phyloP scores from a whole-genome alignment of 768 basidiomycete genomes.

The Lentinula edodes region DNA sequence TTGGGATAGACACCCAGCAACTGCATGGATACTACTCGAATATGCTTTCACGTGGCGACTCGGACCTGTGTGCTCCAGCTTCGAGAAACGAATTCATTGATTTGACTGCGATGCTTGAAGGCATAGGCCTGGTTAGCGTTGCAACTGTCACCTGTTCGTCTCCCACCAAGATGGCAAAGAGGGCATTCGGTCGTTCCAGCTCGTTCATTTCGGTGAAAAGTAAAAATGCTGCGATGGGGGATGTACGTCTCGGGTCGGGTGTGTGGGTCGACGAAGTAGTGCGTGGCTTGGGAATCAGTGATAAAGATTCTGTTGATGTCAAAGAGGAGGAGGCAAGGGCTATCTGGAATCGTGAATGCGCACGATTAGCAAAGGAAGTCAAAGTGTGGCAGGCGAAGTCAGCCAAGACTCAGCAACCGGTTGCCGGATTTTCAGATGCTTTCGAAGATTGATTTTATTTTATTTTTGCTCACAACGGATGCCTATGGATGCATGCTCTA shows the following conservation, averaged over 20 bases:
- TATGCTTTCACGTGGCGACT: conserved; percentile 52
- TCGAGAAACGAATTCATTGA: conserved; percentile 76
- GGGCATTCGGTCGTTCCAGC: conserved; percentile 48
- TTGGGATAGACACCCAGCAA: conserved; percentile 51
- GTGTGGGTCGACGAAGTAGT: conserved; percentile 64
- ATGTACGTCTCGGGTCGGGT: conserved; percentile 55
- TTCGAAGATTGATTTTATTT: conserved; percentile 3
- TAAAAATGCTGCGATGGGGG: conserved; percentile 29
- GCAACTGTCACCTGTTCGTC: conserved; percentile 29
- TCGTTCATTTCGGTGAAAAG: conserved; percentile 44
- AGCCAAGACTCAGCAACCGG: background rate
- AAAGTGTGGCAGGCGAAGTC: conserved; percentile 1
- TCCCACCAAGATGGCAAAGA: conserved; percentile 43
- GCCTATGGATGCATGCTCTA: background rate
- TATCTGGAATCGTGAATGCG: conserved; percentile 7
- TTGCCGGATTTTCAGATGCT: conserved; percentile 3
- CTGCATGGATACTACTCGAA: conserved; percentile 60
- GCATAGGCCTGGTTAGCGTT: conserved; percentile 54
- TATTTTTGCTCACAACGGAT: background rate
- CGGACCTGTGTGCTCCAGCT: conserved; percentile 53
- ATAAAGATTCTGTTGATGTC: conserved; percentile 26
- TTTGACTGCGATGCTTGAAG: conserved; percentile 66
- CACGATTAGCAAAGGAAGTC: conserved; percentile 7
- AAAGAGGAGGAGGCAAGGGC: conserved; percentile 44
- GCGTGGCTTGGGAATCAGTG: conserved; percentile 52